phyloP scores from a whole-genome alignment of 495 filamentous ascomycete genomes.

The Umbilicaria muhlenbergii region DNA sequence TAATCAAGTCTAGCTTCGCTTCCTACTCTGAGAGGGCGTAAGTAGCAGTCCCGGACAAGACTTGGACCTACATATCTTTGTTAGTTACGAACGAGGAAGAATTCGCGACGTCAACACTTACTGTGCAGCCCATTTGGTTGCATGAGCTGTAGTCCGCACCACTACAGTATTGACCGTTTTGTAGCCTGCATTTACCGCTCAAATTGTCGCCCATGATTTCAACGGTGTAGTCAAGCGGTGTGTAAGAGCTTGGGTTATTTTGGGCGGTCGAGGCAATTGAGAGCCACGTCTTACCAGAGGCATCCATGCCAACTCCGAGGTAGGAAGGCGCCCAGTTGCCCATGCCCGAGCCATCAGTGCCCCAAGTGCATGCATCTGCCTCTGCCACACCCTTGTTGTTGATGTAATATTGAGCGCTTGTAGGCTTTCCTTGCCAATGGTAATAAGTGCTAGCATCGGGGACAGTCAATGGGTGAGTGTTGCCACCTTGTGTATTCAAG shows the following conservation, averaged over 20 bases:
- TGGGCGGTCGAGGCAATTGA: constrained; percentile 58
- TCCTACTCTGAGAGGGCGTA: constrained; percentile 23
- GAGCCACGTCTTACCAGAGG: constrained; percentile 52
- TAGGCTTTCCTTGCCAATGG: constrained; percentile 53
- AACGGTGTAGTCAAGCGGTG: constrained; percentile 55
- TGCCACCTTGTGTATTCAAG: constrained; percentile 39
- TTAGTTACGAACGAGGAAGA: constrained; percentile 10
- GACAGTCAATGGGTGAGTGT: constrained; percentile 48
- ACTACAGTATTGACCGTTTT: constrained; percentile 45
- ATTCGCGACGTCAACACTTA: constrained; percentile 23
- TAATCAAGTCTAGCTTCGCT: no score
- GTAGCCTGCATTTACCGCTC: constrained; percentile 53
- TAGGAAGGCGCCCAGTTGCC: constrained; percentile 91
- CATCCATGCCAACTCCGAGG: constrained; percentile 61
- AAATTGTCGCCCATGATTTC: constrained; percentile 51
- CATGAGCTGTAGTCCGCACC: constrained; percentile 18
- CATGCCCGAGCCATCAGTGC: constrained; percentile 35
- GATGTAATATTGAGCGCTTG: constrained; percentile 94
- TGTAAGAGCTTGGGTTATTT: constrained; percentile 47
- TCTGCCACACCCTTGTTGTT: constrained; percentile 58
- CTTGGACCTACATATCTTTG: constrained; percentile 21
- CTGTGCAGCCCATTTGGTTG: constrained; percentile 51
- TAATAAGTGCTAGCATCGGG: constrained; percentile 58
- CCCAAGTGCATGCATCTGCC: constrained; percentile 69
- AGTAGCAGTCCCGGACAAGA: constrained; percentile 29